Evolutionary conservation across 768 basidiomycete species (phyloP), one percentile per base, ranked within the genome.

Genomic region (Tricholomella constricta): DNA sequence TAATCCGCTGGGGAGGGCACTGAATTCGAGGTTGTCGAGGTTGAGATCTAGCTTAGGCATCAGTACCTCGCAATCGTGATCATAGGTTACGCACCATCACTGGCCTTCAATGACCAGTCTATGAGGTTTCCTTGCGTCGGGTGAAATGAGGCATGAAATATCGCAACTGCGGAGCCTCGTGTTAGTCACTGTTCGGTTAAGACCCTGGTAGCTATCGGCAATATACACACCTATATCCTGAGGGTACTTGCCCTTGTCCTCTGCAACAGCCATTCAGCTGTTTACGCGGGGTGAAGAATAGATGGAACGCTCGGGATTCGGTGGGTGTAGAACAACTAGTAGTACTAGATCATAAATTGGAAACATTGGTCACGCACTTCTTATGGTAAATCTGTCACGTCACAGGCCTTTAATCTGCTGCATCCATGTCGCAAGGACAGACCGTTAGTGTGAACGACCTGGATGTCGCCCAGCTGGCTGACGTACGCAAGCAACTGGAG

Each of bases 401-500:
- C 47, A 48, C 41, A 35, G 29, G n/a, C n/a, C 32, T 48, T 23
- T 47, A 34, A 56, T 55, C 60, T 42, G 12, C 49, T 38, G 52
- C 70, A 35, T 65, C 72, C 63, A 63, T 74, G 57, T 64, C 73
- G 36, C 80, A 80, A 69, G 71, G 80, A 10, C 89, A 91, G 63
- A 85, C 89, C 52, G 79, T 96, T 64, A 89, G 83, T 60, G 78
- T 96, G 15, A 74, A 81, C 12, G 93, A 98, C 69, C 80, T 99
- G 46, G 90, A 93, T 62, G 71, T 95, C 26, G 72, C 85, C 1
- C 96, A 98, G 70, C 82, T 98, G 2, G 79, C 86, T 9, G 93
- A 97, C 59, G 93, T 98, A 35, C 84, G 88, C 60, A 84, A 87
- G 56, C 96, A 98, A 67, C 78, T 99, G 0, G 95, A 99, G 63